phyloP scores from a whole-genome alignment of 768 basidiomycete genomes.

The Boletus vinaceobasis region DNA sequence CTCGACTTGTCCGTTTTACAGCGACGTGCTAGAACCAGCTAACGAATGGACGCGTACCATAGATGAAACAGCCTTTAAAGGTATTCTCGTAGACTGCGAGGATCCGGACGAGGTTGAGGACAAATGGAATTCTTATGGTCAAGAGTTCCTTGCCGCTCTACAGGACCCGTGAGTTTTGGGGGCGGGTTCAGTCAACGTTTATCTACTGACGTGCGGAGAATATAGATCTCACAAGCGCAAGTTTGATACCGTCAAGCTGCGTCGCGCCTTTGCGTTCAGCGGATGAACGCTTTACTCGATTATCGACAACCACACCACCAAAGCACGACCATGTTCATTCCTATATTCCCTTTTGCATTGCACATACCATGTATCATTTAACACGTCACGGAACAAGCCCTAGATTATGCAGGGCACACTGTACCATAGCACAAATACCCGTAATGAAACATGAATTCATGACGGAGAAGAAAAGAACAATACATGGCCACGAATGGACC shows the following conservation, averaged over 20 bases:
- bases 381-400: neutral
- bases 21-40: neutral
- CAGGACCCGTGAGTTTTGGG: conserved; percentile 14
- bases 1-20: neutral
- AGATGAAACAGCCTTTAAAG: conserved; percentile 15
- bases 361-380: conserved; percentile 10
- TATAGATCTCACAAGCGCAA: neutral
- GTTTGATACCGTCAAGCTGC: conserved; percentile 28
- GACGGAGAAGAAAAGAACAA: neutral
- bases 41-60: neutral
- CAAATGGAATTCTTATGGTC: conserved; percentile 23
- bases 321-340: neutral
- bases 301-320: neutral
- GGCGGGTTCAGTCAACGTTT: neutral
- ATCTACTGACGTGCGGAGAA: neutral
- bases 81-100: conserved; percentile 19
- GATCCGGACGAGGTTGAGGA: conserved; percentile 4
- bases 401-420: neutral
- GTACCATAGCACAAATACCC: conserved; percentile 8
- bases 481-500: neutral
- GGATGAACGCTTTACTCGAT: conserved; percentile 9
- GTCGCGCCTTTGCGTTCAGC: conserved; percentile 32
- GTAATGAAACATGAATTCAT: neutral
- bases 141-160: conserved; percentile 17
- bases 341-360: neutral